A percentile compares a stretch with the other conserved stretches of the same genome.
Evolutionary conservation across 1,139 yeast species (phyloP).

Genomic region (Candida sanyaensis): DNA sequence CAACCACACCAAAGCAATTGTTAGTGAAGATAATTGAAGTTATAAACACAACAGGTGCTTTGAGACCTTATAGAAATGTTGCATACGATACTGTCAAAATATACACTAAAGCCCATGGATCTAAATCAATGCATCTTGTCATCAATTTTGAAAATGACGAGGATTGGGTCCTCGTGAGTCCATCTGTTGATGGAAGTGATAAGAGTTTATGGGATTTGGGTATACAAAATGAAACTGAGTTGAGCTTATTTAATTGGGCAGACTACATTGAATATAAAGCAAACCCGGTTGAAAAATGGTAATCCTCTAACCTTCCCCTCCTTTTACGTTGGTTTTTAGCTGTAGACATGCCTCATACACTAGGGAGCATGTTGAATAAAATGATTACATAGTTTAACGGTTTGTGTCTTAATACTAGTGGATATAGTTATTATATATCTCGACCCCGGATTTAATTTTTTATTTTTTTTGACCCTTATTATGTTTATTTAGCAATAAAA

Average conservation of each 20-base stretch:
- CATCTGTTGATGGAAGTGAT: slow-evolving; percentile 30
- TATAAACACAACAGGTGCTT: slow-evolving; percentile 66
- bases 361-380: background rate
- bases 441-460: no score
- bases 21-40: slow-evolving; percentile 45
- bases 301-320: slow-evolving; percentile 9
- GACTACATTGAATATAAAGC: slow-evolving; percentile 70
- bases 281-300: slow-evolving; percentile 94
- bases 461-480: no score
- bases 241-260: slow-evolving; percentile 69
- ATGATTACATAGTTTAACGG: background rate
- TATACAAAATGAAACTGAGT: slow-evolving; percentile 86
- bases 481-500: no score
- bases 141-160: slow-evolving; percentile 77
- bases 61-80: slow-evolving; percentile 83
- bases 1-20: slow-evolving; percentile 66
- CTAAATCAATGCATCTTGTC: slow-evolving; percentile 90
- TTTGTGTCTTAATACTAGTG: no score
- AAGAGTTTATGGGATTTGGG: slow-evolving; percentile 64
- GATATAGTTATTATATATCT: no score
- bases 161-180: slow-evolving; percentile 56
- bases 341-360: no score
- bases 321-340: no score
- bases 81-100: slow-evolving; percentile 76
- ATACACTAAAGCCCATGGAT: slow-evolving; percentile 92